Conservation (phyloP, 2,329 filamentous ascomycete genomes). For the Ceratocystis destructans region DNA sequence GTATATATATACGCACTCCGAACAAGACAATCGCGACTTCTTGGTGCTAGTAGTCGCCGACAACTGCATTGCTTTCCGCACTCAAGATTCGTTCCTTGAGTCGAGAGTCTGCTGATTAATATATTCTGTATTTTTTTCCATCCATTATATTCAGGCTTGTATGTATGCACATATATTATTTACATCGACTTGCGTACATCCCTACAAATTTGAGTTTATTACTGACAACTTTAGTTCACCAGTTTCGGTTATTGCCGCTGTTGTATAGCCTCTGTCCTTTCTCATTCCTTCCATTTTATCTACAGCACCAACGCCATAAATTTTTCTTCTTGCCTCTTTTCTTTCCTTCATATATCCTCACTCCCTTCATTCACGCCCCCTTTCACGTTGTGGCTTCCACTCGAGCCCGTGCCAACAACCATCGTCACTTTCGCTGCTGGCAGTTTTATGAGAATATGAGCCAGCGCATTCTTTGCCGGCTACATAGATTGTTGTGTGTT, state of each 20-base stretch:
- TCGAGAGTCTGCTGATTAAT: no score
- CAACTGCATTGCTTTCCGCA: neutral
- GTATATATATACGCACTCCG: neutral
- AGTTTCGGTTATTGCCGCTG: constrained; percentile 1
- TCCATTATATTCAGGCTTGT: neutral
- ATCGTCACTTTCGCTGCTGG: neutral
- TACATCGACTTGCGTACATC: neutral
- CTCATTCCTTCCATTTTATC: neutral
- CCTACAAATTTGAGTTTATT: neutral
- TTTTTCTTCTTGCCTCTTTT: neutral
- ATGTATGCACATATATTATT: neutral
- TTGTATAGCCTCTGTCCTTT: neutral
- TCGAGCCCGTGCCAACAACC: neutral
- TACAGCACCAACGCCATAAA: neutral
- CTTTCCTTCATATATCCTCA: neutral
- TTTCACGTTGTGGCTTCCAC: neutral
- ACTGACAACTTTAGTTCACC: neutral
- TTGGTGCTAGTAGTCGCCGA: neutral
- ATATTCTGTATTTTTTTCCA: neutral
- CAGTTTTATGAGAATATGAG: neutral
- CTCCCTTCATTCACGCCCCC: neutral
- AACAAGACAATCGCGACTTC: neutral
- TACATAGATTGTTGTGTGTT: constrained; percentile 15
- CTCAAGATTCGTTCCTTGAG: no score
- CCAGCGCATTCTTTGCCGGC: constrained; percentile 1